Percentiles rank a stretch among this genome's conserved stretches.
Evolutionary conservation across 2,329 filamentous ascomycete genomes (phyloP).

Genomic region (Penicillium sp.): DNA sequence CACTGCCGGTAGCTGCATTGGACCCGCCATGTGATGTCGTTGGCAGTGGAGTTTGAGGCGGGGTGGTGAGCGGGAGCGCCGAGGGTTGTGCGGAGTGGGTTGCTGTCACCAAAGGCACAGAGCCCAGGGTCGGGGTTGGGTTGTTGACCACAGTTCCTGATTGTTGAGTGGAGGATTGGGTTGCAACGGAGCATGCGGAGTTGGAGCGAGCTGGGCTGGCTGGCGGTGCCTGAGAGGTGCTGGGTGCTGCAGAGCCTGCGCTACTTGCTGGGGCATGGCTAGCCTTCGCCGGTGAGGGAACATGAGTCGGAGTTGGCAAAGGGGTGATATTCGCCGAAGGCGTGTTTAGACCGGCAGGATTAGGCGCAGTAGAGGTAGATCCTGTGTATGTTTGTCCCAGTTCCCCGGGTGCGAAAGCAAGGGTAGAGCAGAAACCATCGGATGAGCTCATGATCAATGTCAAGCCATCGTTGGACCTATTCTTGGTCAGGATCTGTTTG

Average conservation of each 20-base stretch:
- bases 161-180: slow-evolving; percentile 49
- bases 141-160: slow-evolving; percentile 62
- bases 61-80: slow-evolving; percentile 75
- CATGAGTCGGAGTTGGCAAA: slow-evolving; percentile 66
- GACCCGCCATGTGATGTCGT: slow-evolving; percentile 53
- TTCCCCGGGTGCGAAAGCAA: slow-evolving; percentile 80
- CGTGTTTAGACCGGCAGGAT: slow-evolving; percentile 39
- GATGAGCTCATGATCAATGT: slow-evolving; percentile 94
- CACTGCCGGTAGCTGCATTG: slow-evolving; percentile 53
- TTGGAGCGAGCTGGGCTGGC: slow-evolving; percentile 81
- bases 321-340: slow-evolving; percentile 65
- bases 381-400: slow-evolving; percentile 75
- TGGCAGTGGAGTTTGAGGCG: slow-evolving; percentile 76
- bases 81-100: slow-evolving; percentile 57
- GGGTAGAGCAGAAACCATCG: slow-evolving; percentile 91
- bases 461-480: slow-evolving; percentile 70
- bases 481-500: slow-evolving; percentile 26
- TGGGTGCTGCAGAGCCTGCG: slow-evolving; percentile 57
- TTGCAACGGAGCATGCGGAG: slow-evolving; percentile 75
- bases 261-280: slow-evolving; percentile 54
- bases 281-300: slow-evolving; percentile 54
- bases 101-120: slow-evolving; percentile 72
- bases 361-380: slow-evolving; percentile 27
- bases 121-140: slow-evolving; percentile 73
- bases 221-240: slow-evolving; percentile 54